phyloP scores from a whole-genome alignment of 2,329 filamentous ascomycete genomes.

The Nothophaeocryptopus gaeumannii region DNA sequence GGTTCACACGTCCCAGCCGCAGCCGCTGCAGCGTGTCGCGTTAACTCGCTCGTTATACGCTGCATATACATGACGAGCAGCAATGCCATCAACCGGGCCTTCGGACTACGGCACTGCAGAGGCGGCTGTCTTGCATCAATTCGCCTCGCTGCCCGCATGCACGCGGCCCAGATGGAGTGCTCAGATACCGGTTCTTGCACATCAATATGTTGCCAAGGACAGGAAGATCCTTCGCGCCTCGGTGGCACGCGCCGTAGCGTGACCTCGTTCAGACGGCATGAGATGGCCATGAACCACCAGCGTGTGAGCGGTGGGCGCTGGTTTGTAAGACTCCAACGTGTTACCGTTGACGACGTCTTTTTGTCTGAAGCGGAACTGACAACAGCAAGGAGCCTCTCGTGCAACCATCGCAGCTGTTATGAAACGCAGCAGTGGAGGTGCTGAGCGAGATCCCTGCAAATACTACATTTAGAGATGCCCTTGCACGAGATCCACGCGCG shows the following conservation, averaged over 20 bases:
- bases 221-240: slow-evolving; percentile 18
- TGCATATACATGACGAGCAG: no score
- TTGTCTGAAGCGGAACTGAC: slow-evolving; percentile 12
- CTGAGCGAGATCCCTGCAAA: slow-evolving; percentile 20
- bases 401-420: slow-evolving; percentile 17
- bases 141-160: no score
- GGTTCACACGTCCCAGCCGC: slow-evolving; percentile 9
- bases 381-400: slow-evolving; percentile 20
- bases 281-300: slow-evolving; percentile 13
- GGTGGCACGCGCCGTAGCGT: slow-evolving; percentile 23
- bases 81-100: slow-evolving; percentile 19
- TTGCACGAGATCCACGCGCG: slow-evolving; percentile 16
- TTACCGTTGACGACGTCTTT: slow-evolving; percentile 17
- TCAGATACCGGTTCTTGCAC: slow-evolving; percentile 6
- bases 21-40: slow-evolving; percentile 1
- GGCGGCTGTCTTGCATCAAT: slow-evolving; percentile 11
- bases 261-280: slow-evolving; percentile 15
- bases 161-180: not conserved
- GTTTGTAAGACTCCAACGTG: slow-evolving; percentile 17
- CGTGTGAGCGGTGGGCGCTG: slow-evolving; percentile 17
- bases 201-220: slow-evolving; percentile 7
- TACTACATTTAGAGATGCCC: slow-evolving; percentile 18
- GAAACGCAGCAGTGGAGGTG: slow-evolving; percentile 16
- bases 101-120: slow-evolving; percentile 13
- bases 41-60: not conserved